phyloP scores from a whole-genome alignment of 1,139 yeast species.

The Meyerozyma guilliermondii region DNA sequence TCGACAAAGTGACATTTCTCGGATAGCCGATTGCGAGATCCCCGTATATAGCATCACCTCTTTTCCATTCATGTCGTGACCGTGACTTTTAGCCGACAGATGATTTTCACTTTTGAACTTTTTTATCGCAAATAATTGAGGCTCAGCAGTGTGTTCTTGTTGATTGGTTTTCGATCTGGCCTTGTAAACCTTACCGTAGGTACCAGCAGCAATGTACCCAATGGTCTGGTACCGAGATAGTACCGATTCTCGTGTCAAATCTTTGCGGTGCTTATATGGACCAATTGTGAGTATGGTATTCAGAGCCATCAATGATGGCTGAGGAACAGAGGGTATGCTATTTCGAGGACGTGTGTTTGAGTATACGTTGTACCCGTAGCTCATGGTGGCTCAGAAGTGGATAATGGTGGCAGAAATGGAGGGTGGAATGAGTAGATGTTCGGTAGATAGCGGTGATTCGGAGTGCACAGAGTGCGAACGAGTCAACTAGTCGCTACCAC shows the following conservation, averaged over 20 bases:
- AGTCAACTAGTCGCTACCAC: too few relatives aligned
- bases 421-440: too few relatives aligned
- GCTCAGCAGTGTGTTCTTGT: not conserved
- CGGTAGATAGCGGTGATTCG: too few relatives aligned
- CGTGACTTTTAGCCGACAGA: conserved; percentile 27
- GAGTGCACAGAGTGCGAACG: not conserved
- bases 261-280: conserved; percentile 72
- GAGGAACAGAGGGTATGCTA: conserved; percentile 22
- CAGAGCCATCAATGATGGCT: conserved; percentile 56
- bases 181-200: conserved; percentile 95
- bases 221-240: conserved; percentile 77
- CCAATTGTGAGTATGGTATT: conserved; percentile 65
- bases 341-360: not conserved
- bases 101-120: conserved; percentile 93
- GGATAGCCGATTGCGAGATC: conserved; percentile 89
- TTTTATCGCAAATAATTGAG: conserved; percentile 70
- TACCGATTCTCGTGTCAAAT: conserved; percentile 63
- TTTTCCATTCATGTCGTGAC: conserved; percentile 51
- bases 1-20: conserved; percentile 94
- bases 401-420: not conserved
- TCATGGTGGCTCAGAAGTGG: not conserved
- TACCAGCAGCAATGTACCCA: conserved; percentile 98
- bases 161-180: conserved; percentile 49
- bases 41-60: conserved; percentile 90
- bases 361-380: not conserved